Base-by-base conservation (phyloP, 2,329 filamentous ascomycete species). In the Microdochium trichocladiopsis region DNA sequence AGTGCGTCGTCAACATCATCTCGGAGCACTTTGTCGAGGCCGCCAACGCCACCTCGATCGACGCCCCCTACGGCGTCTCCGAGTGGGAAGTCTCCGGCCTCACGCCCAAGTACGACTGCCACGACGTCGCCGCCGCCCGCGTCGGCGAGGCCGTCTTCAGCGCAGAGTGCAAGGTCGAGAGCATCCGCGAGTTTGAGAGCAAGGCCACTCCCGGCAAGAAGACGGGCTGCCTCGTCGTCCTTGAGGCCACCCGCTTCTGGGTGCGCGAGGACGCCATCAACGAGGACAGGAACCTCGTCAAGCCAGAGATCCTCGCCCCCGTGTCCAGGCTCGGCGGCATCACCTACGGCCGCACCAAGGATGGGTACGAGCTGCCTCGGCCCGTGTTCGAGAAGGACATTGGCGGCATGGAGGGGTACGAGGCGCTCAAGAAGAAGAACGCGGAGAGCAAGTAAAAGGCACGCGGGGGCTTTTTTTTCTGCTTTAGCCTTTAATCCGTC, bases 171-270 rank as follows among this genome's bases (percentile, higher is more conserved):
- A 90, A 85, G 69, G 68, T 96, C 47, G 80, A 93, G 56, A 83
- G 84, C 74, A 75, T 69, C 70, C 84, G 72, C 61, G 90, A 96
- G 70, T 95, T 90, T 71, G 86, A 93, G 67, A 89, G 85, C 66
- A 77, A 78, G 50, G 76, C 76, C 0, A 83, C 72, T 2, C 86
- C 87, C 0, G 90, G 88, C 2, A 86, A 85, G 71, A 91, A 84
- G 74, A 86, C 86, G 1, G 83, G 86, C 1, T 85, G 87, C 3
- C 63, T 96, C 56, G 87, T 81, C 2, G 79, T 95, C 31, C 75
- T 96, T 12, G 90, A 96, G 71, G 93, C 90, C 0, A 84, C 88
- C 31, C 78, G 86, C 25, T 96, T 96, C 65, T 96, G 92, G 90
- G 90, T 85, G 2, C 74, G 92, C 51, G 90, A 95, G 66, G 93